Percentiles rank a stretch among this genome's conserved stretches.
Conservation (phyloP, 352 stramenopile genomes). For the Albugo candida region DNA sequence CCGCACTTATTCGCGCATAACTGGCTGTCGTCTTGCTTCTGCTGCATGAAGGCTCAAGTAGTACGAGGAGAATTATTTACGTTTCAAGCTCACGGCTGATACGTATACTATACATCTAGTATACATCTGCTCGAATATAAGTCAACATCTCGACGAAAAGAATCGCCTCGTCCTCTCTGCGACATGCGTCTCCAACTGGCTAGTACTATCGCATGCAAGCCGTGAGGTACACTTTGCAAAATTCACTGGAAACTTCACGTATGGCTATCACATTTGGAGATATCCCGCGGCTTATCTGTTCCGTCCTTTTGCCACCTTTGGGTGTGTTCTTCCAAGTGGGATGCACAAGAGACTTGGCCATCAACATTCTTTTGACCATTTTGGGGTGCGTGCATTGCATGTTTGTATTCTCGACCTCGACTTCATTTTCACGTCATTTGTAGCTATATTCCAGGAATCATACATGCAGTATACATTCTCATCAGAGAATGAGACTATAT, state of each 20-base stretch:
- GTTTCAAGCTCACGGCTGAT: too few species aligned
- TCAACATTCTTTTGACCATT: conserved; percentile 50
- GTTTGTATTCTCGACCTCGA: too few species aligned
- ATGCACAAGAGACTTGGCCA: conserved; percentile 36
- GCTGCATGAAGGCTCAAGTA: conserved; percentile 26
- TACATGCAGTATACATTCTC: conserved; percentile 56
- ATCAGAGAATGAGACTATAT: conserved; percentile 44
- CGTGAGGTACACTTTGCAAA: neutral
- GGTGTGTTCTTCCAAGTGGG: conserved; percentile 40
- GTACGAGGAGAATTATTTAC: too few species aligned
- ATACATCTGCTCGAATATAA: too few species aligned
- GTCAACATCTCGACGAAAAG: too few species aligned
- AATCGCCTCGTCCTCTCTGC: too few species aligned
- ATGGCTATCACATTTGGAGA: conserved; percentile 51
- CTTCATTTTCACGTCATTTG: neutral
- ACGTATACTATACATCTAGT: neutral
- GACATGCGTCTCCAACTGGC: too few species aligned
- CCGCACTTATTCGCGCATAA: conserved; percentile 56
- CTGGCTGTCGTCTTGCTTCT: conserved; percentile 55
- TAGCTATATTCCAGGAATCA: conserved; percentile 49
- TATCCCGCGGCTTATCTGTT: conserved; percentile 46
- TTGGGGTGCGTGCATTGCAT: conserved; percentile 15
- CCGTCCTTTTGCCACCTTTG: conserved; percentile 36
- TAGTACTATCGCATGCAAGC: too few species aligned
- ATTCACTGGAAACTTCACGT: neutral